Evolutionary conservation across 768 basidiomycete genomes (phyloP), one percentile per base, ranked within the genome.

Genomic region (Serendipita sp.): DNA sequence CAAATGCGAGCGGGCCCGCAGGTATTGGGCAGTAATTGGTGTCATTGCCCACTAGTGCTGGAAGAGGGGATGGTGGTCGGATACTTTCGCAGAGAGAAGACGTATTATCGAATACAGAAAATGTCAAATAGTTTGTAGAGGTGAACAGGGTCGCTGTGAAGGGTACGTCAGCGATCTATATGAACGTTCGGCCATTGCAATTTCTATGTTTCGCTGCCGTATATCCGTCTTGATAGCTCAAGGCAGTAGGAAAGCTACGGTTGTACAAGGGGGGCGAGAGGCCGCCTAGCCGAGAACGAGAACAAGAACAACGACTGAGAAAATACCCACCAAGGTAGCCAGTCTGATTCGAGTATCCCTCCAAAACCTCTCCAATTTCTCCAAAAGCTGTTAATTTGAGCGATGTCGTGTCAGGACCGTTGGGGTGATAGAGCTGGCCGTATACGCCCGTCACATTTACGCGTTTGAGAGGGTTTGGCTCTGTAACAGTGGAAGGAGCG

Each of bases 101-200:
- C 66, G 81, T 81, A 67, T 86, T 85, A 53, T 78, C 78, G 73
- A 80, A 87, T 66, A 86, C 81, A 66, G 78, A 79, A 68, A 94
- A 81, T 2, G 92, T 91, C 60, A 94, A 81, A 23, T 92, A 81
- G 63, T 82, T 79, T 1, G 89, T 85, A 8, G 88, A 83, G 48
- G 86, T 87, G 76, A 95, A 94, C 45, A 96, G 80, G 5, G 92
- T 96, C 16, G 92, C 91, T 86, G 62, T 62, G 16, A 36, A n/a
- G 23, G 60, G 62, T 33, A 62, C 55, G 55, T 60, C 10, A 64
- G 45, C 43, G 8, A 36, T 16, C 44, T 23, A 23, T 23, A 69
- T 66, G 46, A 64, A 67, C 46, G 50, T 27, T 18, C 13, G 15
- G 43, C 62, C 15, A 66, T 44, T 55, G 62, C 23, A 64, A 64